These are phyloP conservation scores for Phaeotremella skinneri DNA, from an alignment of 768 basidiomycete genomes.

Conservation along the genomic window DNA sequence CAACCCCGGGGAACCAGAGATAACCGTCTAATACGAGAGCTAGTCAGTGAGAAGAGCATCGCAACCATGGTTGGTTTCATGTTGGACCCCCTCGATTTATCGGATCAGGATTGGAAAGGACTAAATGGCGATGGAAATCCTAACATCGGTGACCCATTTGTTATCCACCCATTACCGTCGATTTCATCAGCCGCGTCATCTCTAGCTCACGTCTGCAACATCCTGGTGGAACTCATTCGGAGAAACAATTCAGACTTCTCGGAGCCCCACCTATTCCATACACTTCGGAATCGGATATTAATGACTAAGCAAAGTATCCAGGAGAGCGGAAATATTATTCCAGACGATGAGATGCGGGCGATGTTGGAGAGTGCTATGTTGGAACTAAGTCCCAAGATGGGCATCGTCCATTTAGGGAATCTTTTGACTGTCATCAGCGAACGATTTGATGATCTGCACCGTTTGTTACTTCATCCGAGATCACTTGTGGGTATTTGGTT, in stretches of 20 bases:
- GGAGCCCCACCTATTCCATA: constrained; percentile 95
- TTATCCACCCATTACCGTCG: constrained; percentile 40
- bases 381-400: constrained; percentile 43
- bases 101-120: constrained; percentile 31
- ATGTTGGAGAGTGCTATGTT: constrained; percentile 44
- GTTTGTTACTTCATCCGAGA: constrained; percentile 67
- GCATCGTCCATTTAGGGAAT: constrained; percentile 79
- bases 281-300: constrained; percentile 82
- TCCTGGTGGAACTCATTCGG: constrained; percentile 88
- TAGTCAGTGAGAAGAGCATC: constrained; percentile 73
- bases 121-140: constrained; percentile 13
- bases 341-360: constrained; percentile 38
- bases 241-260: constrained; percentile 99
- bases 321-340: constrained; percentile 7
- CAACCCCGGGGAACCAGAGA: constrained; percentile 42
- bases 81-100: constrained; percentile 61
- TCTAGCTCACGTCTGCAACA: constrained; percentile 77
- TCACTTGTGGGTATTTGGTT: constrained; percentile 70
- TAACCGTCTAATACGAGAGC: constrained; percentile 83
- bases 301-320: constrained; percentile 37
- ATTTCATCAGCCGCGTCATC: constrained; percentile 60
- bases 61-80: constrained; percentile 71
- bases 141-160: constrained; percentile 40
- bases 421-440: constrained; percentile 72
- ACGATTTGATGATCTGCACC: constrained; percentile 66